phyloP scores from a whole-genome alignment of 2,329 filamentous ascomycete species.

The Xylariaceae sp. region DNA sequence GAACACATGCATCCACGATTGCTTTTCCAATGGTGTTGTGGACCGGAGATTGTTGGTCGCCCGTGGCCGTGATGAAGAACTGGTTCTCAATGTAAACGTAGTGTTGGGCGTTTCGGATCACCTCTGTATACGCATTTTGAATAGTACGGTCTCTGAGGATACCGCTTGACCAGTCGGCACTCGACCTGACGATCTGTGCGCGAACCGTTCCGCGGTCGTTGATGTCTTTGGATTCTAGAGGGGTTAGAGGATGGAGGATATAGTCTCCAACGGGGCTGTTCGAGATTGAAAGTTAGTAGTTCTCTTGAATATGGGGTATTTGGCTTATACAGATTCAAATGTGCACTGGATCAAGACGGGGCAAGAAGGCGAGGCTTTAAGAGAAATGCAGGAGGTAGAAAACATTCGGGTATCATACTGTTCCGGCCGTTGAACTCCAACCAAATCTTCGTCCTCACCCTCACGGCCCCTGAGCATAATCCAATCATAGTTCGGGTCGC shows the following conservation, averaged over 20 bases:
- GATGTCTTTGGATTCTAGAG: slow-evolving; percentile 60
- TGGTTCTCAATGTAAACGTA: slow-evolving; percentile 98
- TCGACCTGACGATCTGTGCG: slow-evolving; percentile 84
- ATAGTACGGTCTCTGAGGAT: slow-evolving; percentile 81
- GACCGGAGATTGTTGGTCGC: slow-evolving; percentile 77
- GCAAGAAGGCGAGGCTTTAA: background rate
- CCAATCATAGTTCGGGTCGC: slow-evolving; percentile 79
- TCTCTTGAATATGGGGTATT: background rate
- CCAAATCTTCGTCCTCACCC: slow-evolving; percentile 73
- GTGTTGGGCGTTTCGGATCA: slow-evolving; percentile 83
- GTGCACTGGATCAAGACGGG: background rate
- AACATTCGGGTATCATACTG: slow-evolving; percentile 38
- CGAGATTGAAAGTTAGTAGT: background rate
- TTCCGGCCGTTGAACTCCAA: slow-evolving; percentile 82
- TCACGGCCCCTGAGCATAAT: slow-evolving; percentile 70
- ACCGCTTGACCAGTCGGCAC: slow-evolving; percentile 88
- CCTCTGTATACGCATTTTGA: slow-evolving; percentile 77
- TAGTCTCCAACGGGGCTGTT: slow-evolving; percentile 75
- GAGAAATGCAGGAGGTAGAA: background rate
- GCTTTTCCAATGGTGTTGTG: slow-evolving; percentile 82
- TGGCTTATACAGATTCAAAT: background rate
- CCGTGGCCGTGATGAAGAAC: slow-evolving; percentile 95
- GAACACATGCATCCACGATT: slow-evolving; percentile 85
- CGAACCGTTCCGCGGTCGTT: slow-evolving; percentile 66
- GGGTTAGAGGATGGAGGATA: slow-evolving; percentile 68